Evolutionary conservation across 1,139 yeast genomes (phyloP).

Genomic region (Lodderomyces parapsilosis): DNA sequence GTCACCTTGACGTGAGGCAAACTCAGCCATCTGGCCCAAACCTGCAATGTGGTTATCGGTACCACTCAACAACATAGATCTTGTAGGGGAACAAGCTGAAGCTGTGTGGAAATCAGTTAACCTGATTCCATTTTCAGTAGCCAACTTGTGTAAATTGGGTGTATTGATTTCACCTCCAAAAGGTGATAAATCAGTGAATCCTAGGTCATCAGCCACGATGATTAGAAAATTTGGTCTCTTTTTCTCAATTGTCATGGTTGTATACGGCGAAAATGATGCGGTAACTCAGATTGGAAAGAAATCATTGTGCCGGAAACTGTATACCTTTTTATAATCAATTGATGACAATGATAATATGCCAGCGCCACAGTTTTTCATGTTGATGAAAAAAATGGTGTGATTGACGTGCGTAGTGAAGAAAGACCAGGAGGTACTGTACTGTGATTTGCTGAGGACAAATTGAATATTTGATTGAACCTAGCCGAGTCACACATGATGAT

Average conservation of each 20-base stretch:
- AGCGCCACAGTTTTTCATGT: conserved; percentile 1
- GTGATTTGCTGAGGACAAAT: too few relatives aligned
- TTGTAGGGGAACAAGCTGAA: conserved; percentile 63
- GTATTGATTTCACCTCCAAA: conserved; percentile 62
- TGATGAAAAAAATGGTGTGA: too few relatives aligned
- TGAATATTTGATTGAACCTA: too few relatives aligned
- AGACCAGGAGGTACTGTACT: too few relatives aligned
- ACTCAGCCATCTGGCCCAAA: conserved; percentile 59
- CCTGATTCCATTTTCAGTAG: conserved; percentile 39
- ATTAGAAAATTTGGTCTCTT: conserved; percentile 47
- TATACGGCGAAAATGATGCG: background rate
- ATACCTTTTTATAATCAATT: background rate
- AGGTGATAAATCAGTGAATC: conserved; percentile 56
- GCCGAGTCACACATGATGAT: too few relatives aligned
- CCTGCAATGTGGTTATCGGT: conserved; percentile 65
- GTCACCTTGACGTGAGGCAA: conserved; percentile 35
- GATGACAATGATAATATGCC: background rate
- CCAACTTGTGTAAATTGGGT: conserved; percentile 49
- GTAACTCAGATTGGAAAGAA: too few relatives aligned
- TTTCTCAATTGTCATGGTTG: conserved; percentile 9
- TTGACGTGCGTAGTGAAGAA: too few relatives aligned
- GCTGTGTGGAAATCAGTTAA: conserved; percentile 64
- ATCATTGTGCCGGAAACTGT: background rate
- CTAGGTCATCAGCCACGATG: conserved; percentile 62
- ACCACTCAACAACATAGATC: conserved; percentile 61